Conservation (phyloP, 2,329 filamentous ascomycete genomes). For the Fusarium sp. region DNA sequence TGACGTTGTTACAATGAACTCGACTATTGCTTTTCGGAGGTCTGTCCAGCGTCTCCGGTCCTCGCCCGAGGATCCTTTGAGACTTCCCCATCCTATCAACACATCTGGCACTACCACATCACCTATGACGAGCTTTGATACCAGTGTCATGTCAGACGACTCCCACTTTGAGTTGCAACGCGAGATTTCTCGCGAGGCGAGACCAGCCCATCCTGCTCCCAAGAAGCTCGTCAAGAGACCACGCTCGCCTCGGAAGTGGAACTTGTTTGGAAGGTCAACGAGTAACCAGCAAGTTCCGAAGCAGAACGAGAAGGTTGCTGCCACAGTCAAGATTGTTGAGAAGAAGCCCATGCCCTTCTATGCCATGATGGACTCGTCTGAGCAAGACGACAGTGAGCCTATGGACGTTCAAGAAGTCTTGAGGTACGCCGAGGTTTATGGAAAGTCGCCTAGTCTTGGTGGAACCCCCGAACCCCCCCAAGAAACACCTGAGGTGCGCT, state of each 20-base stretch:
- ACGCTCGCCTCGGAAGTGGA: slow-evolving; percentile 71
- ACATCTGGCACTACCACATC: slow-evolving; percentile 56
- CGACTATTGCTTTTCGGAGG: slow-evolving; percentile 66
- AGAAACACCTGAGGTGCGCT: slow-evolving; percentile 27
- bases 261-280: slow-evolving; percentile 67
- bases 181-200: slow-evolving; percentile 49
- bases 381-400: slow-evolving; percentile 62
- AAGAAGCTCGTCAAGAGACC: slow-evolving; percentile 69
- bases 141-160: slow-evolving; percentile 68
- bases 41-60: slow-evolving; percentile 65
- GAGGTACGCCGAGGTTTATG: slow-evolving; percentile 60
- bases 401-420: slow-evolving; percentile 59
- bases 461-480: slow-evolving; percentile 30
- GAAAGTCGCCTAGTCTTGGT: slow-evolving; percentile 32
- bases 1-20: slow-evolving; percentile 59
- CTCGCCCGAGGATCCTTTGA: slow-evolving; percentile 58
- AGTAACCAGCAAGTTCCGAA: slow-evolving; percentile 57
- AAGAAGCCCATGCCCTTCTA: slow-evolving; percentile 70
- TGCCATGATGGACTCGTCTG: slow-evolving; percentile 70
- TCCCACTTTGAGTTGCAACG: slow-evolving; percentile 58
- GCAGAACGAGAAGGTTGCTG: slow-evolving; percentile 57
- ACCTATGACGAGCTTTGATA: slow-evolving; percentile 68
- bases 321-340: slow-evolving; percentile 61
- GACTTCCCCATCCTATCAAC: slow-evolving; percentile 66
- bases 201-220: slow-evolving; percentile 47